Conservation (phyloP, 1,139 yeast genomes). For the Yamadazyma triangularis region DNA sequence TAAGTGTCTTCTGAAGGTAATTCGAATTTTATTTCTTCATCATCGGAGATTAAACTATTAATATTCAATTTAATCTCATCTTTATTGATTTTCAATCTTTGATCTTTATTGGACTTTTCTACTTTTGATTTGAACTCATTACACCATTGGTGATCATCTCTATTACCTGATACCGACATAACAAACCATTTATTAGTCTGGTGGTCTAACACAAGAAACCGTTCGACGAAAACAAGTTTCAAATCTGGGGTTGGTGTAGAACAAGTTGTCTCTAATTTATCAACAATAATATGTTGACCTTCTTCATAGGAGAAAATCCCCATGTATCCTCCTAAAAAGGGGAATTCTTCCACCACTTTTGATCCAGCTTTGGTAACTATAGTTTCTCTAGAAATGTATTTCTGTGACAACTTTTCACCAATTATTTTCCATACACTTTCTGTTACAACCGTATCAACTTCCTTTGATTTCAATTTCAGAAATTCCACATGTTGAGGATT, state of each 20-base stretch:
- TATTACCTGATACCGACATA: constrained; percentile 43
- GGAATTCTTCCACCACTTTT: constrained; percentile 34
- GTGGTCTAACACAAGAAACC: constrained; percentile 57
- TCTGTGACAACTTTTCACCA: constrained; percentile 18
- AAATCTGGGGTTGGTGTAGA: constrained; percentile 57
- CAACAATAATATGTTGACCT: constrained; percentile 46
- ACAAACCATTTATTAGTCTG: constrained; percentile 45
- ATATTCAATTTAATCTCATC: constrained; percentile 4
- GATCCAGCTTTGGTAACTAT: constrained; percentile 12
- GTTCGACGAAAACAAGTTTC: constrained; percentile 66
- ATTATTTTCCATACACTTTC: constrained; percentile 21
- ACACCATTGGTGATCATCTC: constrained; percentile 32
- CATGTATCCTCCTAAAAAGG: constrained; percentile 84
- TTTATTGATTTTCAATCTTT: constrained; percentile 11
- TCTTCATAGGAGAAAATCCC: constrained; percentile 89
- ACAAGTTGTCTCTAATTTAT: constrained; percentile 29
- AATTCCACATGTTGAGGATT: constrained; percentile 18
- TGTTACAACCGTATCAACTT: constrained; percentile 3
- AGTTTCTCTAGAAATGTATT: constrained; percentile 17
- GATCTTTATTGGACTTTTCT: background rate
- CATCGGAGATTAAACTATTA: background rate
- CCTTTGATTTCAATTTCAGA: constrained; percentile 12
- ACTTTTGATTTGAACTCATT: constrained; percentile 13
- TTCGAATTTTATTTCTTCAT: constrained; percentile 31
- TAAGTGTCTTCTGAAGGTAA: constrained; percentile 58